Evolutionary conservation across 1,139 yeast genomes (phyloP).

Genomic region (Geotrichum histeridarum): DNA sequence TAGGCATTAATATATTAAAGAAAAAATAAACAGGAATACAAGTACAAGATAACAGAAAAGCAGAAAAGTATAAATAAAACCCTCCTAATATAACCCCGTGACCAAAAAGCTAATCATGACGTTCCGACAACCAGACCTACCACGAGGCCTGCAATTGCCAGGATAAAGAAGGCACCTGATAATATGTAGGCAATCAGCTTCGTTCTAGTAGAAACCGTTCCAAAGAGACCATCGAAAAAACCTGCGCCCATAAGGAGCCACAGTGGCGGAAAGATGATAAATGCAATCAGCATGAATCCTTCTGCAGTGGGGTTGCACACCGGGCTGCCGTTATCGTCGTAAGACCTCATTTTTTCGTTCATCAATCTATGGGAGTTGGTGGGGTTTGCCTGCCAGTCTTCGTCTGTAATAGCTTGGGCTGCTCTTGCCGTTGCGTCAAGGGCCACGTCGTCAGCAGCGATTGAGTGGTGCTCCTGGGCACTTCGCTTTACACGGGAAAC

Average conservation of each 20-base stretch:
- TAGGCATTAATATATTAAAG: too few relatives aligned
- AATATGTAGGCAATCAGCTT: constrained; percentile 15
- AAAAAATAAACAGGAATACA: too few relatives aligned
- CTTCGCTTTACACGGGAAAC: constrained; percentile 9
- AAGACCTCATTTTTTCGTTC: neutral
- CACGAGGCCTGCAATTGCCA: constrained; percentile 17
- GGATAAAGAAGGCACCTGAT: constrained; percentile 12
- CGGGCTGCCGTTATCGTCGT: constrained; percentile 8
- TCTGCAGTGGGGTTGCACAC: constrained; percentile 13
- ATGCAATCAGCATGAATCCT: constrained; percentile 12
- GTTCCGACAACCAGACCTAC: constrained; percentile 19
- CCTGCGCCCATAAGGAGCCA: constrained; percentile 20
- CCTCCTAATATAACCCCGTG: too few relatives aligned
- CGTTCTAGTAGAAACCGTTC: constrained; percentile 14
- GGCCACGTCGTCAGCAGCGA: constrained; percentile 5
- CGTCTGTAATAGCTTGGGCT: constrained; percentile 10
- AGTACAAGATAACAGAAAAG: too few relatives aligned
- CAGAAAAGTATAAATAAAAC: too few relatives aligned
- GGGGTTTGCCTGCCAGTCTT: constrained; percentile 1
- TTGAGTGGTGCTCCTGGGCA: neutral
- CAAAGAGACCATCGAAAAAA: constrained; percentile 14
- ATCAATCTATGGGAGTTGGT: neutral
- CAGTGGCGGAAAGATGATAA: constrained; percentile 18
- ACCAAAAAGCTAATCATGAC: neutral
- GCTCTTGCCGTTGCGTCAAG: constrained; percentile 12